These are phyloP conservation scores for Polychytrium aggregatum DNA, from an alignment of 192 early-diverging fungal genomes.

Conservation along the genomic window DNA sequence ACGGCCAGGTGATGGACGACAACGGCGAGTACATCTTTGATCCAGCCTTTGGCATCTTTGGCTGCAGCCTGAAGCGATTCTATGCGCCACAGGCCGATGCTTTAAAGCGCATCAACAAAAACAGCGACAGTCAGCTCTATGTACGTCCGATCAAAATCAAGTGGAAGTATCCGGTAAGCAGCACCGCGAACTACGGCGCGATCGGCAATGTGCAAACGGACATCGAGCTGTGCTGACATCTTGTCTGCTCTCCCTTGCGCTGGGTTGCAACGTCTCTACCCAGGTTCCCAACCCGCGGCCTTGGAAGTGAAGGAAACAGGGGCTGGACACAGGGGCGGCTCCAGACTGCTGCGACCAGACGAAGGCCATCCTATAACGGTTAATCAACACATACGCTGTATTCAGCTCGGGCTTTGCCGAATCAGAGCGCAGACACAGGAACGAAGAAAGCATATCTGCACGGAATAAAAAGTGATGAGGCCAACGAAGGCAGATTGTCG, in stretches of 20 bases:
- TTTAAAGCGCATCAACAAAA: slow-evolving; percentile 11
- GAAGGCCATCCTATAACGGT: too few species aligned
- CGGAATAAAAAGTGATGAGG: too few species aligned
- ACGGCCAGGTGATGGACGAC: not conserved
- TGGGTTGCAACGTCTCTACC: not conserved
- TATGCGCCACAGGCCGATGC: slow-evolving; percentile 27
- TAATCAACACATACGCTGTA: too few species aligned
- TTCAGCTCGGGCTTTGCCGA: too few species aligned
- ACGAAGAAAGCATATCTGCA: too few species aligned
- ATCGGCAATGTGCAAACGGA: not conserved
- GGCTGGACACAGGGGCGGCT: too few species aligned
- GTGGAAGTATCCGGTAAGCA: slow-evolving; percentile 30
- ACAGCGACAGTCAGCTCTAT: not conserved
- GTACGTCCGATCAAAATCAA: not conserved
- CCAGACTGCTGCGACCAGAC: too few species aligned
- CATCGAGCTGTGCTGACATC: not conserved
- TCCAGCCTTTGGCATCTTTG: slow-evolving; percentile 24
- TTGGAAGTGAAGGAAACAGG: slow-evolving; percentile 14
- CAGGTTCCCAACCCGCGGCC: slow-evolving; percentile 31
- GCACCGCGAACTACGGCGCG: too few species aligned
- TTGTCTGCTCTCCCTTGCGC: not conserved
- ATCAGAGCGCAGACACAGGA: too few species aligned
- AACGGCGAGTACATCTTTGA: not conserved
- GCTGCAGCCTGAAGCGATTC: slow-evolving; percentile 27
- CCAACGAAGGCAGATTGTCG: too few species aligned